Conservation (phyloP, 768 basidiomycete species). For the Mycena belliarum region DNA sequence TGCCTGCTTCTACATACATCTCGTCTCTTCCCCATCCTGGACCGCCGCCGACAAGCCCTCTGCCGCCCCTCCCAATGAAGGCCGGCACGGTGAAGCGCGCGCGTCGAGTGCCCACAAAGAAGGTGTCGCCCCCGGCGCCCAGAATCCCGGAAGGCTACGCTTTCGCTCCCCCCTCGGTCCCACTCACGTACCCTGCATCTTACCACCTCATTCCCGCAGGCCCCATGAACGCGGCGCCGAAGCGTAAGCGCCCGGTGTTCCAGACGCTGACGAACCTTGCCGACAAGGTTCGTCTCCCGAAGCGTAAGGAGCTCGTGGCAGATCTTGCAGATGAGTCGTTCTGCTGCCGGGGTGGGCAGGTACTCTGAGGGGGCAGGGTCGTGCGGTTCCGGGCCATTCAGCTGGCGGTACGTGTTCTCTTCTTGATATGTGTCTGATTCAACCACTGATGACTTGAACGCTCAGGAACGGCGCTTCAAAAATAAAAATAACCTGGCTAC, state of each 20-base stretch:
- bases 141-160: constrained; percentile 4
- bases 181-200: not conserved
- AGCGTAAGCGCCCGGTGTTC: not conserved
- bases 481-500: not conserved
- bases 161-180: not conserved
- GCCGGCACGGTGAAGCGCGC: not conserved
- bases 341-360: not conserved
- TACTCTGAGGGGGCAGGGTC: not conserved
- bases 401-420: not conserved
- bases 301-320: not conserved
- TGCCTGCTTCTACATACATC: not conserved
- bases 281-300: not conserved
- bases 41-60: not conserved
- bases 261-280: not conserved
- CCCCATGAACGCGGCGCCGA: not conserved
- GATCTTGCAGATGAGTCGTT: not conserved
- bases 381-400: not conserved
- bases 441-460: not conserved
- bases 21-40: not conserved
- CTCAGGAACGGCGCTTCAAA: not conserved
- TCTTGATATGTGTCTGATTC: not conserved
- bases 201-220: constrained; percentile 5
- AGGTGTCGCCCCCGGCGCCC: not conserved
- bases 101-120: not conserved
- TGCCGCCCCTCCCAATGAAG: not conserved